phyloP scores from a whole-genome alignment of 1,284 basidiomycete genomes.

The Ustilago bromivora region DNA sequence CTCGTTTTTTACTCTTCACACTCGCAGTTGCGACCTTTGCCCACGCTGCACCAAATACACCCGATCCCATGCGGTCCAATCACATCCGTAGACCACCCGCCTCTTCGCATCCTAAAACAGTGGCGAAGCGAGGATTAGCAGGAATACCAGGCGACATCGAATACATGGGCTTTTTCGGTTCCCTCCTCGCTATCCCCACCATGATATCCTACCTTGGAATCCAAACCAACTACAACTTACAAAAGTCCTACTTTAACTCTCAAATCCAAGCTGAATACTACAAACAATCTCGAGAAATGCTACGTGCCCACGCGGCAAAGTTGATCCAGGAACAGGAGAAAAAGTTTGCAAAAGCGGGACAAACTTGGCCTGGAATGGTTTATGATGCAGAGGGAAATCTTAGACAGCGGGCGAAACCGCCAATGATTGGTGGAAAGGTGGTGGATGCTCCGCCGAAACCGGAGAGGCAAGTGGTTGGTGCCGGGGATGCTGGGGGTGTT shows the following conservation, averaged over 20 bases:
- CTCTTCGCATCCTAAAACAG: too few relatives aligned
- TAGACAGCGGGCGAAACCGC: constrained; percentile 8
- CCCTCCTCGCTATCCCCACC: constrained; percentile 34
- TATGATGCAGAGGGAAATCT: constrained; percentile 31
- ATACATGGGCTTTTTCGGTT: constrained; percentile 29
- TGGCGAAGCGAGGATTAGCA: constrained; percentile 21
- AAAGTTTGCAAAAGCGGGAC: constrained; percentile 21
- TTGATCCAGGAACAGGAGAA: constrained; percentile 30
- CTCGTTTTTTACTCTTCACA: too few relatives aligned
- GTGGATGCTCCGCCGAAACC: neutral
- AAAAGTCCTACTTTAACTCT: constrained; percentile 35
- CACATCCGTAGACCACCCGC: neutral
- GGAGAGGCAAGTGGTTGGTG: neutral
- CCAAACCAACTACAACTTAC: constrained; percentile 37
- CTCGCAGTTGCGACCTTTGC: too few relatives aligned
- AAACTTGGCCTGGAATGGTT: constrained; percentile 33
- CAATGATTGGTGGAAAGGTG: constrained; percentile 1
- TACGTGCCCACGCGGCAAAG: constrained; percentile 21
- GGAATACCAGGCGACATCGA: constrained; percentile 38
- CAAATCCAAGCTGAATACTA: constrained; percentile 38
- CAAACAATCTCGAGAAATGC: constrained; percentile 23
- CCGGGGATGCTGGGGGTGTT: neutral
- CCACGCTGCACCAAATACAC: too few relatives aligned
- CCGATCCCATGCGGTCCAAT: neutral
- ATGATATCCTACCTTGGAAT: constrained; percentile 33